Evolutionary conservation across 306 rosid species (phyloP).

Genomic region (Cucurbita maxima): DNA sequence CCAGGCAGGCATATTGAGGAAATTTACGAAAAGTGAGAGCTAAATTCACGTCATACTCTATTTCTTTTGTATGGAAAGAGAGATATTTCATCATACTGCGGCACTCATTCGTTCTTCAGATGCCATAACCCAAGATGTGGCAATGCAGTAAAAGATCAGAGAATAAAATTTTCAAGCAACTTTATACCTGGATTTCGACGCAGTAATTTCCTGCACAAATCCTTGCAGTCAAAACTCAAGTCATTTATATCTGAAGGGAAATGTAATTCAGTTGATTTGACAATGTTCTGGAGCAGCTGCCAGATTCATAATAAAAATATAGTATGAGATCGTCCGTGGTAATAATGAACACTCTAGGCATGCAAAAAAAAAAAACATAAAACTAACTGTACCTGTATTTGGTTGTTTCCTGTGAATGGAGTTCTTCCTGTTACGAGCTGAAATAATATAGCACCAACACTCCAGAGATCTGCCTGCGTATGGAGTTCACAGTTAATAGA

Average conservation of each 20-base stretch:
- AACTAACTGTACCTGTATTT: slow-evolving; percentile 51
- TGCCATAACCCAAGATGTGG: background rate
- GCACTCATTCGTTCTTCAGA: background rate
- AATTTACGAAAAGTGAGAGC: background rate
- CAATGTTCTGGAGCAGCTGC: slow-evolving; percentile 94
- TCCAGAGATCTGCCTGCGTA: slow-evolving; percentile 99
- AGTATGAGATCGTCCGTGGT: background rate
- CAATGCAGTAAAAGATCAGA: background rate
- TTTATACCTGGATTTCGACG: slow-evolving; percentile 85
- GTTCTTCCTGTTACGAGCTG: slow-evolving; percentile 92
- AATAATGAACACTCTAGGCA: background rate
- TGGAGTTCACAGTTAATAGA: slow-evolving; percentile 32
- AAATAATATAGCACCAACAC: slow-evolving; percentile 88
- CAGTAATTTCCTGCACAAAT: slow-evolving; percentile 77
- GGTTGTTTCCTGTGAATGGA: slow-evolving; percentile 88
- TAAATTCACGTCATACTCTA: background rate
- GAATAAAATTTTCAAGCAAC: background rate
- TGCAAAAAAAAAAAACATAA: background rate
- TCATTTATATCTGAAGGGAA: slow-evolving; percentile 50
- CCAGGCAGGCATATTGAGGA: background rate
- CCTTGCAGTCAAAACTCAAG: slow-evolving; percentile 76
- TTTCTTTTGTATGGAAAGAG: background rate
- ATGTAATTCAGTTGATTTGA: slow-evolving; percentile 69
- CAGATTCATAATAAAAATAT: slow-evolving; percentile 12
- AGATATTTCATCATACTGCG: background rate